phyloP scores from a whole-genome alignment of 2,329 filamentous ascomycete genomes.

The Pestalotiopsis sp. region DNA sequence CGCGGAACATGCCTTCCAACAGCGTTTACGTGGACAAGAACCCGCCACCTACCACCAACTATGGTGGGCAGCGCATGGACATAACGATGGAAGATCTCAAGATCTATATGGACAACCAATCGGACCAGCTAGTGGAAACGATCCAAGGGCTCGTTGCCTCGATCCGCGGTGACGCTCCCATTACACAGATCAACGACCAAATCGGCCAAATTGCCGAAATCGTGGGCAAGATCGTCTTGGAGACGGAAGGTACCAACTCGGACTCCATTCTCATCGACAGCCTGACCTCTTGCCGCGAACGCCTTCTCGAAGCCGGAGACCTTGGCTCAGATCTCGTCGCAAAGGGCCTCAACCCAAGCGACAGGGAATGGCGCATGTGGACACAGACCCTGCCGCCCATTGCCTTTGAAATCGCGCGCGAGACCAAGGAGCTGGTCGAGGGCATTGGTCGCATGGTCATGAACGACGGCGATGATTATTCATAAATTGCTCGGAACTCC shows the following conservation, averaged over 20 bases:
- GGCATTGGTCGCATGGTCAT: slow-evolving; percentile 41
- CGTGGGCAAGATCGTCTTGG: slow-evolving; percentile 69
- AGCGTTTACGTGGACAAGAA: slow-evolving; percentile 38
- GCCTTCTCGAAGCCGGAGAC: slow-evolving; percentile 65
- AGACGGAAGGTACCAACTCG: slow-evolving; percentile 62
- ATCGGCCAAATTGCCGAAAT: slow-evolving; percentile 72
- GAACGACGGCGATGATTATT: slow-evolving; percentile 48
- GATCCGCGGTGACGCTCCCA: slow-evolving; percentile 66
- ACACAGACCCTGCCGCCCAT: slow-evolving; percentile 76
- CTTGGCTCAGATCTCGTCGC: slow-evolving; percentile 62
- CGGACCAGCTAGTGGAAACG: slow-evolving; percentile 74
- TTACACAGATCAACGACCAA: slow-evolving; percentile 68
- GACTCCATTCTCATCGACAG: slow-evolving; percentile 55
- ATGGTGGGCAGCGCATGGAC: slow-evolving; percentile 42
- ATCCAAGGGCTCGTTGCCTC: slow-evolving; percentile 80
- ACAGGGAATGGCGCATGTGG: slow-evolving; percentile 63
- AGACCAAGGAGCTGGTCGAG: slow-evolving; percentile 74
- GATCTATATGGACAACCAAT: slow-evolving; percentile 84
- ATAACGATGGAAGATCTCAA: slow-evolving; percentile 53
- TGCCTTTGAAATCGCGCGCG: slow-evolving; percentile 83
- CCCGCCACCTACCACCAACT: slow-evolving; percentile 38
- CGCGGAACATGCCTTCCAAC: slow-evolving; percentile 27
- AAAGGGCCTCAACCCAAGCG: slow-evolving; percentile 51
- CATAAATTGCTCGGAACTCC: slow-evolving; percentile 30
- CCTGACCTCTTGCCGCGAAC: slow-evolving; percentile 65